Evolutionary conservation across 768 basidiomycete species (phyloP), one percentile per base, ranked within the genome.

Genomic region (Phlebiopsis gigantea): DNA sequence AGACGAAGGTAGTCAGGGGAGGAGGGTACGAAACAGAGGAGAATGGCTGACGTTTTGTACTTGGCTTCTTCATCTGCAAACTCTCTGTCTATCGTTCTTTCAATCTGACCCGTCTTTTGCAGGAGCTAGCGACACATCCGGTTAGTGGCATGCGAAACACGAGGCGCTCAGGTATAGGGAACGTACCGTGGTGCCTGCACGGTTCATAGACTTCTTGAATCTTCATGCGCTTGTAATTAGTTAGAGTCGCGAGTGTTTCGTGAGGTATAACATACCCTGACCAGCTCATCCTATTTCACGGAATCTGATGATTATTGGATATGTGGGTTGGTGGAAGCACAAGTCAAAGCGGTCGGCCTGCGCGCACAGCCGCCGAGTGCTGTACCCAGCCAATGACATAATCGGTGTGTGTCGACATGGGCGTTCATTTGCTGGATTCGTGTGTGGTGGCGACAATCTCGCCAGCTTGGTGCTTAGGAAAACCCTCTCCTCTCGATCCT

Each of bases 31-130:
- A 29, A 54, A 42, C 29, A 61, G 34, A 24, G 15, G 12, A 4
- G 17, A 17, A 39, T 10, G 34, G 75, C 92, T 70, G 70, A 97
- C 95, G 81, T 81, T 75, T 85, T 83, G 77, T 85, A 98, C 68
- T 94, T 90, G 47, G 85, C 82, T 69, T 97, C 93, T 71, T 97
- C 95, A 57, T 94, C 88, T 14, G 87, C 79, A 66, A 97, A 98
- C 66, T 98, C 94, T 49, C 90, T 77, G 72, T 98, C 96, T 24
- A 97, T 83, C 0, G 96, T 98, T 26, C 94, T 80, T 69, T 98
- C 96, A 58, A 98, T 93, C 73, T 98, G 95, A 55, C 96, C 96
- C 1, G 95, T 96, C 83, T 98, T 98, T 79, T 98, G 95, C 70
- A 96, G 80, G 65, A 98, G 80, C 90, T 93, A 67, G 43, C 50